Percentiles rank a stretch among this genome's conserved stretches.
Conservation (phyloP, 257 asterid species). For the Petunia secreta region DNA sequence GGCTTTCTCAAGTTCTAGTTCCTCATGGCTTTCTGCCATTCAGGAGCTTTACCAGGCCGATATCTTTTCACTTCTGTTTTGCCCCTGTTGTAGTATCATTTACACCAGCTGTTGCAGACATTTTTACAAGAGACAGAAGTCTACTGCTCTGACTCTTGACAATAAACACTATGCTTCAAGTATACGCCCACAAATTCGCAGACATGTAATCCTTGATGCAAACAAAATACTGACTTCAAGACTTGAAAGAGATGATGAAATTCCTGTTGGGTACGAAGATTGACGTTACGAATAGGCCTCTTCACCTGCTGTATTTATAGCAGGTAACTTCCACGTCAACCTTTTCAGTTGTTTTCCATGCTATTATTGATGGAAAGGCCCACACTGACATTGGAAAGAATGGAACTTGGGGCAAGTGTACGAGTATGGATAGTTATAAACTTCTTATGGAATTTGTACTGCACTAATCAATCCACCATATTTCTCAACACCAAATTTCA, state of each 20-base stretch:
- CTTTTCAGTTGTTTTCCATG: background rate
- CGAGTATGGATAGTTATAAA: background rate
- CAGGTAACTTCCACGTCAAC: too few species aligned
- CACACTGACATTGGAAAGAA: background rate
- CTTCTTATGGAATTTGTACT: background rate
- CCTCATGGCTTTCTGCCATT: conserved; percentile 79
- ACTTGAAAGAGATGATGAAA: too few species aligned
- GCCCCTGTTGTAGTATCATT: conserved; percentile 80
- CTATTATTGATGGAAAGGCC: background rate
- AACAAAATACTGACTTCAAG: too few species aligned
- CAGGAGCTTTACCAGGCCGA: conserved; percentile 96
- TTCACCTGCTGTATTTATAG: too few species aligned
- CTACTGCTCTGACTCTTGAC: background rate
- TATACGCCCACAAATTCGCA: too few species aligned
- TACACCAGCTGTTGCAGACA: conserved; percentile 94
- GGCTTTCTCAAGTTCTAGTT: conserved; percentile 61
- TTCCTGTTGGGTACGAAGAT: too few species aligned
- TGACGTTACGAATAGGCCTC: too few species aligned
- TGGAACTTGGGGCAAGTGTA: background rate
- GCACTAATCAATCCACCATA: background rate
- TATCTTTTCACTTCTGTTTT: conserved; percentile 87
- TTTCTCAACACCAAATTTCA: background rate
- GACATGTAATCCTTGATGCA: too few species aligned
- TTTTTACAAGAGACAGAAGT: conserved; percentile 35
- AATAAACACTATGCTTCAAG: too few species aligned